These are phyloP conservation scores for Alternaria panax DNA, from an alignment of 2,329 filamentous ascomycete species.

Conservation along the genomic window DNA sequence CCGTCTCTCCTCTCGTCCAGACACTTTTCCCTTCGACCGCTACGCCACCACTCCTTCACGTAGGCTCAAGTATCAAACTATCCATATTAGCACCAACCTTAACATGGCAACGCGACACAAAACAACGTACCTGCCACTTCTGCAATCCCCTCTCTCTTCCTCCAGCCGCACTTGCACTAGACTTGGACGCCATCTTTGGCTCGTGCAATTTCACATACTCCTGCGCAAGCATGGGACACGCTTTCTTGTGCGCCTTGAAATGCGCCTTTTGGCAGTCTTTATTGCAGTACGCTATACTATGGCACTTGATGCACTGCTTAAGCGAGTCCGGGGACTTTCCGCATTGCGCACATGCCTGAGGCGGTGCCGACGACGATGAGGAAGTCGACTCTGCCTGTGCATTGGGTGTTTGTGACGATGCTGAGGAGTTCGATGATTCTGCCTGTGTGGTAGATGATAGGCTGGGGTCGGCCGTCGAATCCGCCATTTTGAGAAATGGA, in stretches of 20 bases:
- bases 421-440: not conserved
- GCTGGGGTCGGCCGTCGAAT: not conserved
- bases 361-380: slow-evolving; percentile 21
- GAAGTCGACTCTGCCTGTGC: slow-evolving; percentile 1
- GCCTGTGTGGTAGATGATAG: not conserved
- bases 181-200: slow-evolving; percentile 49
- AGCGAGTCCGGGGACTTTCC: slow-evolving; percentile 28
- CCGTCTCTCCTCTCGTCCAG: not conserved
- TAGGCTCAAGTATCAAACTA: slow-evolving; percentile 15
- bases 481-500: not conserved
- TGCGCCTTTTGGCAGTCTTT: slow-evolving; percentile 52
- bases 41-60: not conserved
- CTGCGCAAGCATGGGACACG: slow-evolving; percentile 49
- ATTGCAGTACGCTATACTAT: slow-evolving; percentile 50
- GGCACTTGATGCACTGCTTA: slow-evolving; percentile 51
- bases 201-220: slow-evolving; percentile 49
- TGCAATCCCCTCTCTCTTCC: slow-evolving; percentile 47
- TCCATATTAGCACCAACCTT: not conserved
- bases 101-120: not conserved
- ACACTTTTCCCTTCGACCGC: not conserved
- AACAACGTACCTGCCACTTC: slow-evolving; percentile 49
- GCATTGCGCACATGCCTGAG: slow-evolving; percentile 35
- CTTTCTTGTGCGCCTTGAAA: slow-evolving; percentile 52
- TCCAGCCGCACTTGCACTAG: slow-evolving; percentile 31
- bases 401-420: slow-evolving; percentile 1